Percentiles rank a stretch among this genome's conserved stretches.
These are phyloP conservation scores for Alloteropsis semialata DNA, from an alignment of 176 grass and related monocot species.

Conservation along the genomic window DNA sequence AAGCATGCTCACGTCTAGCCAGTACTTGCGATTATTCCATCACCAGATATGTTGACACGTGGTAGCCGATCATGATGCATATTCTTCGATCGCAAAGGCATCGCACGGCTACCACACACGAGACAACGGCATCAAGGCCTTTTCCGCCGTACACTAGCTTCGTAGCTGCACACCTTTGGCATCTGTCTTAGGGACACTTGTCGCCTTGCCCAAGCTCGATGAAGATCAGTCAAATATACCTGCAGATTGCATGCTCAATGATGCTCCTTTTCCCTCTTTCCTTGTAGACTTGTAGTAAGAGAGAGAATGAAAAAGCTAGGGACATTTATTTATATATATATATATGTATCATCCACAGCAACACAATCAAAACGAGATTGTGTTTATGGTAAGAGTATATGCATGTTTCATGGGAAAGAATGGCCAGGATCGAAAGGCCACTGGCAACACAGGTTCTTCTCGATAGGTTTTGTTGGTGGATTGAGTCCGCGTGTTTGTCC, in stretches of 20 bases:
- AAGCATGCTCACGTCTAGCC: background rate
- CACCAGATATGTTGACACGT: background rate
- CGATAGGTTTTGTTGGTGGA: too few species aligned
- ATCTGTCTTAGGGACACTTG: constrained; percentile 4
- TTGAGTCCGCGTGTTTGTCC: too few species aligned
- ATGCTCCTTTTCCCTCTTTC: background rate
- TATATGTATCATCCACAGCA: background rate
- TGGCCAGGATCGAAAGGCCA: background rate
- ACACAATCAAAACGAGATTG: constrained; percentile 18
- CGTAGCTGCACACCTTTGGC: background rate
- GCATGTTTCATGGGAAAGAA: constrained; percentile 10
- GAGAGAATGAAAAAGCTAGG: background rate
- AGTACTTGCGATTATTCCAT: constrained; percentile 11
- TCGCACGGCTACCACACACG: background rate
- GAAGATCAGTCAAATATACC: background rate
- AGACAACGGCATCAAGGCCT: background rate
- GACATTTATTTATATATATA: background rate
- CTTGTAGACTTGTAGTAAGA: too few species aligned
- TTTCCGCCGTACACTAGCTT: background rate
- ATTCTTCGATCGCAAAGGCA: background rate
- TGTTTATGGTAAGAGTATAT: background rate
- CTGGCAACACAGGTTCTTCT: background rate
- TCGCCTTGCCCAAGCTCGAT: background rate
- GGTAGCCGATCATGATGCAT: background rate
- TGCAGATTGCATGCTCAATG: background rate